Evolutionary conservation across 2,329 filamentous ascomycete genomes (phyloP).

Genomic region (Alternaria triticimaculans): DNA sequence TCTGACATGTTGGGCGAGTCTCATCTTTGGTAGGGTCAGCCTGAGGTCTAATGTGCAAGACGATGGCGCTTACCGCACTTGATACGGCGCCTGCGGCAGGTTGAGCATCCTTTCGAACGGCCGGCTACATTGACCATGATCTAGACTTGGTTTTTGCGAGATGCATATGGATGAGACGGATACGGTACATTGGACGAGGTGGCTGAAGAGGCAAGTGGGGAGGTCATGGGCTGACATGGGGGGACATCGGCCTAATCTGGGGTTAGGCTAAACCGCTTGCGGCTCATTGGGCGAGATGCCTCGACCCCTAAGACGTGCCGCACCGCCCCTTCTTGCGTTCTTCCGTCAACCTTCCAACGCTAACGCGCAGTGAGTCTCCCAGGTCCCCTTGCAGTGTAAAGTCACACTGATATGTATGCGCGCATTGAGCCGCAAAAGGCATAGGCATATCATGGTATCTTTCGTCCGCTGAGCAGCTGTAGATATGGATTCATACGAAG

Average conservation of each 20-base stretch:
- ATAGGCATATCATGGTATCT: not conserved
- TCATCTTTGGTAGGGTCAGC: constrained; percentile 30
- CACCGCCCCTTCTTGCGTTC: not conserved
- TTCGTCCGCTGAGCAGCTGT: not conserved
- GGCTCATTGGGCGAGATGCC: constrained; percentile 31
- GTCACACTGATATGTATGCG: not conserved
- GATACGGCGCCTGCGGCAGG: constrained; percentile 37
- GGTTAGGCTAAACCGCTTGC: constrained; percentile 29
- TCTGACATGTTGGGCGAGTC: constrained; percentile 30
- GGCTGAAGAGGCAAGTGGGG: not conserved
- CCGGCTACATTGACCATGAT: constrained; percentile 43
- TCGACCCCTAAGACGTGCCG: not conserved
- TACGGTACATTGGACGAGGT: constrained; percentile 5
- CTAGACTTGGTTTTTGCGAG: not conserved
- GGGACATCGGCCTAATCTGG: not conserved
- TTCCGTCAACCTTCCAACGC: not conserved
- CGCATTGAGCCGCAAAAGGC: constrained; percentile 11
- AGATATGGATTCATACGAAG: not conserved
- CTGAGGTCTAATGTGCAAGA: not conserved
- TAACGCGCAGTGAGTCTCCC: not conserved
- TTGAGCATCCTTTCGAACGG: constrained; percentile 41
- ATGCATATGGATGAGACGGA: not conserved
- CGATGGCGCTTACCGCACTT: constrained; percentile 40
- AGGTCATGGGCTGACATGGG: not conserved
- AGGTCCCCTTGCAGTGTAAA: not conserved